Conservation (phyloP, 2,329 filamentous ascomycete genomes). For the Paraphoma sp. region DNA sequence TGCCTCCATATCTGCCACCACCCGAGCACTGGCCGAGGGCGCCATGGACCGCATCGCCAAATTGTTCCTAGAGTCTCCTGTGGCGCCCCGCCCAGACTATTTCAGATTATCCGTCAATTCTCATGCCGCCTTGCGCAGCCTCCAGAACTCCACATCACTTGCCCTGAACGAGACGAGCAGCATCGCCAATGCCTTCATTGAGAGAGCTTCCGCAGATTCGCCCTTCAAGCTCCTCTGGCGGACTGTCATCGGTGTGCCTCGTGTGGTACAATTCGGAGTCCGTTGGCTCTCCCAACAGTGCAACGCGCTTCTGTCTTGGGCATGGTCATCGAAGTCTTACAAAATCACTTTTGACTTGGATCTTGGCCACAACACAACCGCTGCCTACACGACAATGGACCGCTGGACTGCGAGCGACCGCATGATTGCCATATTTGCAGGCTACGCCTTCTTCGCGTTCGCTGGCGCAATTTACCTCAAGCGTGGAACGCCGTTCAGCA, state of each 20-base stretch:
- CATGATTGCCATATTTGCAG: constrained; percentile 76
- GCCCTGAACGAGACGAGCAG: constrained; percentile 41
- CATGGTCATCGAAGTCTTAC: constrained; percentile 45
- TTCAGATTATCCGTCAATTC: constrained; percentile 47
- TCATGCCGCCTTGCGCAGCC: constrained; percentile 45
- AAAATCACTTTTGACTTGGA: constrained; percentile 46
- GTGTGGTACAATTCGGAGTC: constrained; percentile 8
- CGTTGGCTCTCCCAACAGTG: constrained; percentile 14
- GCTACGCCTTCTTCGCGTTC: constrained; percentile 79
- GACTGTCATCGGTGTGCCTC: constrained; percentile 23
- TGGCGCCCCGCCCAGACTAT: constrained; percentile 38
- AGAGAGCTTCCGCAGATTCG: constrained; percentile 32
- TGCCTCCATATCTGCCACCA: constrained; percentile 32
- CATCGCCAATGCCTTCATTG: constrained; percentile 28
- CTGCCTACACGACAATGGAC: constrained; percentile 40
- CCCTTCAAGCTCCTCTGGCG: constrained; percentile 19
- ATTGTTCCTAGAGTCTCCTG: constrained; percentile 32
- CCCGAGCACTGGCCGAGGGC: constrained; percentile 42
- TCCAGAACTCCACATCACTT: constrained; percentile 45
- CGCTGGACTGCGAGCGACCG: constrained; percentile 61
- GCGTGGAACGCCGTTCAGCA: constrained; percentile 72
- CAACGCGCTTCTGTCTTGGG: constrained; percentile 25
- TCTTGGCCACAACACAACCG: constrained; percentile 25
- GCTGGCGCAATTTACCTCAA: constrained; percentile 81
- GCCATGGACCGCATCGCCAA: constrained; percentile 45